Percentiles rank a stretch among this genome's conserved stretches.
Conservation (phyloP, 2,329 filamentous ascomycete genomes). For the Colletotrichum siamense region DNA sequence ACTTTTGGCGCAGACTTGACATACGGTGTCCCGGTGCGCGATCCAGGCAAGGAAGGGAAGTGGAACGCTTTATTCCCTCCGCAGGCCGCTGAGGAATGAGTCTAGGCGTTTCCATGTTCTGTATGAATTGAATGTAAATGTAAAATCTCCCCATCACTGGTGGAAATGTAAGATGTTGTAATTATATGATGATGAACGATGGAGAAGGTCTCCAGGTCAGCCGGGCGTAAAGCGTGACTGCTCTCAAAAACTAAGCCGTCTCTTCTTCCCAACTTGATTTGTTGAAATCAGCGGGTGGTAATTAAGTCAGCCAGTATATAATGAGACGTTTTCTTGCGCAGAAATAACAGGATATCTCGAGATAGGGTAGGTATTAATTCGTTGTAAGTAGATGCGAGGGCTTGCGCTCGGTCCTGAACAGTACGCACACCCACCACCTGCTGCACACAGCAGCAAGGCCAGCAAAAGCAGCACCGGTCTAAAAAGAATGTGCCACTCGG, state of each 20-base stretch:
- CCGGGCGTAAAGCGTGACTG: not conserved
- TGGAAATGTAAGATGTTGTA: not conserved
- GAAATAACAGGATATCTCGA: not conserved
- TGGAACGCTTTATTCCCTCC: slow-evolving; percentile 12
- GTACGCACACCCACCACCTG: not conserved
- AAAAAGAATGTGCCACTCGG: not conserved
- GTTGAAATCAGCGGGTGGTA: not conserved
- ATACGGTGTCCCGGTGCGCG: slow-evolving; percentile 61
- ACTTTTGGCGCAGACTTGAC: slow-evolving; percentile 65
- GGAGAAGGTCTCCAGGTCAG: not conserved
- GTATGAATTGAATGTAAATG: not conserved
- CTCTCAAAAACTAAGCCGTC: not conserved
- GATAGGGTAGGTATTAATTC: not conserved
- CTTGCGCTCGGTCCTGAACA: not conserved
- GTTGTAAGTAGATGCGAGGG: not conserved
- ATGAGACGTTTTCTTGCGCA: not conserved
- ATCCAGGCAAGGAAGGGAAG: not conserved
- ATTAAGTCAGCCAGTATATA: not conserved
- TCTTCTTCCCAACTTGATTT: not conserved
- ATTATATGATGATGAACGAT: not conserved
- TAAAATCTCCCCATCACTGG: not conserved
- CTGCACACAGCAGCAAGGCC: not conserved
- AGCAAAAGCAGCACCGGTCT: not conserved
- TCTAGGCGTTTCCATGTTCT: not conserved
- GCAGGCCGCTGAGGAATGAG: not conserved